These are phyloP conservation scores for Carex pumila DNA, from an alignment of 176 grass and related monocot genomes.

Conservation along the genomic window DNA sequence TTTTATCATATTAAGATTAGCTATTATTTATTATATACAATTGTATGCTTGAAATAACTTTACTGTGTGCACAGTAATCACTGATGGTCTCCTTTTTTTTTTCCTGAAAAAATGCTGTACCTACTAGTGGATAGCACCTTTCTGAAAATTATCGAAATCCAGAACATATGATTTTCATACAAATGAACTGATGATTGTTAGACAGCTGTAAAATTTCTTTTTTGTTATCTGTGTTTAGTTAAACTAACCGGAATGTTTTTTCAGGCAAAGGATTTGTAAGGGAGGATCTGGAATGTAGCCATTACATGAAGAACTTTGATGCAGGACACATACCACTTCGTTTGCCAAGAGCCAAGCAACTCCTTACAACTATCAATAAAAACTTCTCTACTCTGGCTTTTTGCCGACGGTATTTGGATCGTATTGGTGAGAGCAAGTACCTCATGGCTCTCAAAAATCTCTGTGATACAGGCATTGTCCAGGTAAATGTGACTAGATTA, in stretches of 20 bases:
- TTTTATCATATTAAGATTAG: background rate
- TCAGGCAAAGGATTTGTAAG: conserved; percentile 82
- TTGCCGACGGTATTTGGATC: conserved; percentile 88
- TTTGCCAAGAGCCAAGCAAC: conserved; percentile 74
- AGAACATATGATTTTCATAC: background rate
- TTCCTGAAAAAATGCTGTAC: background rate
- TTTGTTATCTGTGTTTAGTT: background rate
- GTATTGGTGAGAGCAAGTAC: conserved; percentile 87
- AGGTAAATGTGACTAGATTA: conserved; percentile 29
- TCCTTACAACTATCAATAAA: conserved; percentile 93
- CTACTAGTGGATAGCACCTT: background rate
- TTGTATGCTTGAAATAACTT: background rate
- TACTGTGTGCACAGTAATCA: background rate
- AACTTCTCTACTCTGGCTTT: conserved; percentile 87
- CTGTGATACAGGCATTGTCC: conserved; percentile 66
- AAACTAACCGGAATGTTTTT: background rate
- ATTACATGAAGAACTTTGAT: conserved; percentile 99
- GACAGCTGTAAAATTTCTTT: background rate
- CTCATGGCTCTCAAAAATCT: conserved; percentile 97
- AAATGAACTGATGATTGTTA: background rate
- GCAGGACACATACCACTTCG: conserved; percentile 83
- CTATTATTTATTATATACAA: background rate
- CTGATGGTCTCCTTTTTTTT: background rate
- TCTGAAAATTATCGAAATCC: background rate
- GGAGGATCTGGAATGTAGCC: conserved; percentile 92